Conservation (phyloP, 345 rosid species). For the Populus euphratica region DNA sequence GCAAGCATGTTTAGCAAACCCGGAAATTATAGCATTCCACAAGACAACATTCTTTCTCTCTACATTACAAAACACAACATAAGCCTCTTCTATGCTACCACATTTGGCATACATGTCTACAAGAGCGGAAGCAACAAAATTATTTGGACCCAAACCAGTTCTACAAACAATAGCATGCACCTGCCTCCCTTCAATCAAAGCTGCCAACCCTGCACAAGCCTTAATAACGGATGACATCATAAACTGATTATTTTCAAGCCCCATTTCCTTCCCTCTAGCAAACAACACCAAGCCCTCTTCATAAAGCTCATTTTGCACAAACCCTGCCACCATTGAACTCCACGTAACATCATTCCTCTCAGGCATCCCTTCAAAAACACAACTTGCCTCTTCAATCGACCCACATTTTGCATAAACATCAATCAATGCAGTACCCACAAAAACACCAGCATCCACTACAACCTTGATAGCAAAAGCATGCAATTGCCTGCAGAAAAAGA, state of each 20-base stretch:
- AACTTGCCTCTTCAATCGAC: constrained; percentile 41
- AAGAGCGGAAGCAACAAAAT: constrained; percentile 60
- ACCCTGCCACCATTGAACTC: constrained; percentile 82
- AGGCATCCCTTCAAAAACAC: constrained; percentile 55
- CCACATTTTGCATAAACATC: constrained; percentile 76
- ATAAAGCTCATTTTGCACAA: constrained; percentile 59
- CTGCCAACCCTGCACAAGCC: constrained; percentile 73
- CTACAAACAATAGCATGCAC: constrained; percentile 57
- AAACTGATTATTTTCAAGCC: constrained; percentile 51
- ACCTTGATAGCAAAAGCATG: constrained; percentile 63
- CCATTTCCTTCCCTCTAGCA: constrained; percentile 34
- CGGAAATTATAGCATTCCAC: constrained; percentile 80
- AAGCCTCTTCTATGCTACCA: constrained; percentile 62
- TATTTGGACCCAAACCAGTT: constrained; percentile 54
- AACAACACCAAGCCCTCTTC: constrained; percentile 67
- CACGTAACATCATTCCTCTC: constrained; percentile 72
- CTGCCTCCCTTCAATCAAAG: constrained; percentile 68
- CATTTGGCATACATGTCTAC: constrained; percentile 87
- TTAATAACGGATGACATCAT: constrained; percentile 59
- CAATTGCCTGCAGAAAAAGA: constrained; percentile 50
- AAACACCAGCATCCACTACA: constrained; percentile 43
- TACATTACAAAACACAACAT: constrained; percentile 39
- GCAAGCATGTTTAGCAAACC: constrained; percentile 61
- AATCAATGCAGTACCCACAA: constrained; percentile 71
- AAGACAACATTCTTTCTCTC: constrained; percentile 52